Percentiles rank a stretch among this genome's conserved stretches.
Conservation (phyloP, 2,329 filamentous ascomycete species). For the Claviceps paspali region DNA sequence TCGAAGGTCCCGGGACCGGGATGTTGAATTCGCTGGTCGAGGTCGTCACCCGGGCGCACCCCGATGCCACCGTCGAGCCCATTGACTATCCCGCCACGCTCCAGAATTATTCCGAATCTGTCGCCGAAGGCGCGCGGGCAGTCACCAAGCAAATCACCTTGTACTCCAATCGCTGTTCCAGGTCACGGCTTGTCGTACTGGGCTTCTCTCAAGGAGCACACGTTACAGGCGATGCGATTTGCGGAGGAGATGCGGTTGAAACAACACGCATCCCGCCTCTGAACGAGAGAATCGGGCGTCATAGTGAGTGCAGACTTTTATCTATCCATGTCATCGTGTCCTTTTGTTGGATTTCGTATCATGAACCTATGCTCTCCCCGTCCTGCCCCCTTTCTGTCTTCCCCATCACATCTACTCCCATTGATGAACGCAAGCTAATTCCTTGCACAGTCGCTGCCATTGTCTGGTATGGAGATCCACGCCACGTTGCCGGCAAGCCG, state of each 20-base stretch:
- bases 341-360: no score
- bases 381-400: not conserved
- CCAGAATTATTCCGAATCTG: not conserved
- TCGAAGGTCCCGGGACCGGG: not conserved
- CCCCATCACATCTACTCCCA: no score
- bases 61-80: not conserved
- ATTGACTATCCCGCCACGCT: constrained; percentile 1
- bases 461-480: constrained; percentile 1
- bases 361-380: not conserved
- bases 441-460: not conserved
- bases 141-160: not conserved
- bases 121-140: not conserved
- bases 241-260: not conserved
- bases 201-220: constrained; percentile 2
- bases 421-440: no score
- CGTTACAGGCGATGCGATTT: constrained; percentile 1
- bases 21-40: not conserved
- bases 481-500: not conserved
- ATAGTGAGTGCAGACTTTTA: no score
- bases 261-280: not conserved
- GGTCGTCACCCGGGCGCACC: not conserved
- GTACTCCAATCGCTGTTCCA: not conserved
- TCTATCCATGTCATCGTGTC: no score
- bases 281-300: not conserved
- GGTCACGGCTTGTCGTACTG: not conserved